Evolutionary conservation across 2,329 filamentous ascomycete genomes (phyloP).

Genomic region (Orbilia quercus): DNA sequence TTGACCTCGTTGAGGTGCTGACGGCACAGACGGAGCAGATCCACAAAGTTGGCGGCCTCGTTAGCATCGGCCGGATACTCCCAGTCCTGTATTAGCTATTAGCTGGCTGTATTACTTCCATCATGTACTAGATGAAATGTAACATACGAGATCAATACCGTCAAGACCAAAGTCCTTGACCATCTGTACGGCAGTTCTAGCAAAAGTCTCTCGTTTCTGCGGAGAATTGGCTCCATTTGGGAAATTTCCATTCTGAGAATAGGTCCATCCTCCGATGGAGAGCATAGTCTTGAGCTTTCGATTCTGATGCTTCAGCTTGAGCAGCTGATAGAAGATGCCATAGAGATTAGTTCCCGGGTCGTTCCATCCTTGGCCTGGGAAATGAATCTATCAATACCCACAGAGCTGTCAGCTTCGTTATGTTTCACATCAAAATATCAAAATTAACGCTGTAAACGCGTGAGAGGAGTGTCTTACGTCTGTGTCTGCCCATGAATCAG

Average conservation of each 20-base stretch:
- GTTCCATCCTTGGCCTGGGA: constrained; percentile 59
- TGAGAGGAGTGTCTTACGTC: constrained; percentile 39
- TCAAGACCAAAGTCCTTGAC: constrained; percentile 84
- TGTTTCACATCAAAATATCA: too few species aligned
- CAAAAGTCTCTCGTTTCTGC: constrained; percentile 74
- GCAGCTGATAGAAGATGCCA: constrained; percentile 81
- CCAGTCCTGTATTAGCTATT: constrained; percentile 51
- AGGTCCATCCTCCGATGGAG: constrained; percentile 86
- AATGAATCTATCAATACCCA: constrained; percentile 29
- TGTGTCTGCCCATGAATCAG: constrained; percentile 47
- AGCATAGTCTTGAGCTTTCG: constrained; percentile 82
- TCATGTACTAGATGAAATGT: not conserved
- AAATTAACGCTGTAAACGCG: too few species aligned
- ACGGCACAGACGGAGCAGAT: constrained; percentile 70
- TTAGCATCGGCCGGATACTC: constrained; percentile 61
- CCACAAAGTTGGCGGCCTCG: constrained; percentile 72
- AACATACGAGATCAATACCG: constrained; percentile 69
- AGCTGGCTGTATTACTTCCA: not conserved
- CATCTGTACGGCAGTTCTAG: constrained; percentile 76
- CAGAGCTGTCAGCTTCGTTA: not conserved
- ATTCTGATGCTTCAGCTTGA: constrained; percentile 78
- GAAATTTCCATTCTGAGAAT: constrained; percentile 73
- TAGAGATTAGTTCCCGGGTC: constrained; percentile 70
- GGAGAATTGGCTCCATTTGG: constrained; percentile 72
- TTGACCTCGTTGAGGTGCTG: constrained; percentile 69